Evolutionary conservation across 2,329 filamentous ascomycete species (phyloP), one percentile per base, ranked within the genome.

Genomic region (Sclerotinia minor): DNA sequence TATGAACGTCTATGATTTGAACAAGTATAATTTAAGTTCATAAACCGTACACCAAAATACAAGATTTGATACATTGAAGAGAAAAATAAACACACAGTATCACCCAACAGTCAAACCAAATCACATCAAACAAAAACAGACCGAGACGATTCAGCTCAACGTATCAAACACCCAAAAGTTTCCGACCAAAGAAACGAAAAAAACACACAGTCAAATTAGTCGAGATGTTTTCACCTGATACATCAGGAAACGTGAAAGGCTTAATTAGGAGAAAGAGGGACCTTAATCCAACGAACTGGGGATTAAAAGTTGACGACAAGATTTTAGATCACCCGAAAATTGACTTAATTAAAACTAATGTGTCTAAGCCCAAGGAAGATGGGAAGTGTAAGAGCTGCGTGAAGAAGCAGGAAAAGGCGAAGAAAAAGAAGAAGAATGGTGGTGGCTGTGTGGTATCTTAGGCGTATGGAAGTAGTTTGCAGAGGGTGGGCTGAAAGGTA

Each of bases 271-370:
- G 64, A 38, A 66, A 60, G 21, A 45, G 64, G 7, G 64, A 52
- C 15, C 9, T 11, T 1, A 66, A 60, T 38, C 64, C 45, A 17
- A 3, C n/a, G 26, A 66, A 66, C 17, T 66, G 54, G 64, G 64
- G 15, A 15, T 35, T 35, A 5, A 21, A 38, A 5, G 45, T 60
- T 9, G 44, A 66, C 3, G n/a, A 52, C 4, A 19, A 52, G 0
- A 52, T 59, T 17, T 50, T 66, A 32, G n/a, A 41, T n/a, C 64
- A 66, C 24, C 54, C 45, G 21, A 59, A 50, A 3, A 47, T 57
- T 15, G 41, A 5, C 17, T 24, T 32, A 24, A 50, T 66, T 11
- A 66, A 19, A 17, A 66, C 54, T 0, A n/a, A 66, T 21, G 29
- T 49, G 6, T 17, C 35, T 24, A 26, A 59, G 19, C 11, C 13